A percentile compares a stretch with the other conserved stretches of the same genome.
Evolutionary conservation across 192 early-diverging fungal genomes (phyloP).

Genomic region (Backusella sp.): DNA sequence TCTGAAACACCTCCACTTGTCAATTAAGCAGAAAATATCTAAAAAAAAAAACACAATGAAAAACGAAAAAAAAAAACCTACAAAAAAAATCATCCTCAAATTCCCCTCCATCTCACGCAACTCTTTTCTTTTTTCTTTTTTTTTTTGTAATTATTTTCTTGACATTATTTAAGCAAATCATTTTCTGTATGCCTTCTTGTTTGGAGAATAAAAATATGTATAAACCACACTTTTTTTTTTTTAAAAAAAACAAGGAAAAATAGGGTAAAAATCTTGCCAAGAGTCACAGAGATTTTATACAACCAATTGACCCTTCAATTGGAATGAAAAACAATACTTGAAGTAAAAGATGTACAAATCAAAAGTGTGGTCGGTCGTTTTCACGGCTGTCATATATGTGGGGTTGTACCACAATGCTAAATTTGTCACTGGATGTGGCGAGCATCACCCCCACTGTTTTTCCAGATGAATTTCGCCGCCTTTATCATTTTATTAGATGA

Average conservation of each 20-base stretch:
- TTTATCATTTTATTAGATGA: too few species aligned
- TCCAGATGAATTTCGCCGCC: too few species aligned
- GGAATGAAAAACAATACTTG: background rate
- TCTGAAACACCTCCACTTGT: constrained; percentile 8
- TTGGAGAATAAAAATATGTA: background rate
- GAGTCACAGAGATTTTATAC: too few species aligned
- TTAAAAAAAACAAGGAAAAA: background rate
- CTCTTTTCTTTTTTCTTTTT: background rate
- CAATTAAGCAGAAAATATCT: background rate
- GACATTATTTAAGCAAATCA: background rate
- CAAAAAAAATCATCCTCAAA: background rate
- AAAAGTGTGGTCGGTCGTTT: background rate
- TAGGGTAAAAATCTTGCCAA: background rate
- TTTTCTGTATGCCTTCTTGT: background rate
- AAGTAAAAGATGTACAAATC: background rate
- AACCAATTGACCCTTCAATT: background rate
- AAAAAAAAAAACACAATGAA: background rate
- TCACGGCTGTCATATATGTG: too few species aligned
- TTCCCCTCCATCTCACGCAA: background rate
- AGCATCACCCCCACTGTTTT: too few species aligned
- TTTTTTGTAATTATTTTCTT: background rate
- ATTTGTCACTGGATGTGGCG: too few species aligned
- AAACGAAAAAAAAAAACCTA: background rate
- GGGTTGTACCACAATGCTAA: too few species aligned
- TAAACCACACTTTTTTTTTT: background rate